A percentile compares a stretch with the other conserved stretches of the same genome.
phyloP scores from a whole-genome alignment of 352 stramenopile species.

The Phytophthora cryptogea region DNA sequence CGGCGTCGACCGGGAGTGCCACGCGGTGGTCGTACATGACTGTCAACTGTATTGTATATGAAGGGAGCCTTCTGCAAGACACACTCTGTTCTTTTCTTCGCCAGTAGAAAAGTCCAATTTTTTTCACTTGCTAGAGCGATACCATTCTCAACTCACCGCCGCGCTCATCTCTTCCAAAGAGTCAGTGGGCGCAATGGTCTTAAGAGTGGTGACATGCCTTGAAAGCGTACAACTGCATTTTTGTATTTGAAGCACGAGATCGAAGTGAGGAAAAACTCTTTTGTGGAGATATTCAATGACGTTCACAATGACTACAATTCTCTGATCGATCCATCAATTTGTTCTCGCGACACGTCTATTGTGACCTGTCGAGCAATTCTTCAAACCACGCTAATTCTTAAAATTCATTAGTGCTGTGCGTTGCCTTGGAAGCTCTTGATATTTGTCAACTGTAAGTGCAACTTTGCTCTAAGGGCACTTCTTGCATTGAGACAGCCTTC shows the following conservation, averaged over 20 bases:
- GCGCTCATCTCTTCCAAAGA: conserved; percentile 50
- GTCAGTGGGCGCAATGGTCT: conserved; percentile 75
- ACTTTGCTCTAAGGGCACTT: too few species aligned
- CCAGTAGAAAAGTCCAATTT: conserved; percentile 86
- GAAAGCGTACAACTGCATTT: conserved; percentile 4
- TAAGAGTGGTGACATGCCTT: conserved; percentile 67
- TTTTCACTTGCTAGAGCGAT: conserved; percentile 81
- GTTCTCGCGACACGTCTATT: too few species aligned
- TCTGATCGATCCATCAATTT: conserved; percentile 77
- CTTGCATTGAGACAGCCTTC: too few species aligned
- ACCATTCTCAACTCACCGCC: conserved; percentile 77
- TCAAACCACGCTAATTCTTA: not conserved
- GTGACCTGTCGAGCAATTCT: not conserved
- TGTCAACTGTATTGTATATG: conserved; percentile 15
- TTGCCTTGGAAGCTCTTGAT: too few species aligned
- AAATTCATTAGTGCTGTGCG: too few species aligned
- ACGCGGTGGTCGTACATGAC: conserved; percentile 46
- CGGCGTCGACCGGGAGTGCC: conserved; percentile 13
- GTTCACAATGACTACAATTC: conserved; percentile 88
- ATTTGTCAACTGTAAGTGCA: too few species aligned
- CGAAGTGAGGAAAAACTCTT: conserved; percentile 79
- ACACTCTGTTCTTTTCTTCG: conserved; percentile 89
- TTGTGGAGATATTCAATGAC: conserved; percentile 79
- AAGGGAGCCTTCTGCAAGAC: conserved; percentile 52
- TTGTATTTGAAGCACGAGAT: conserved; percentile 25